These are phyloP conservation scores for Rhodomyrtus tomentosa DNA, from an alignment of 345 rosid genomes.

Conservation along the genomic window DNA sequence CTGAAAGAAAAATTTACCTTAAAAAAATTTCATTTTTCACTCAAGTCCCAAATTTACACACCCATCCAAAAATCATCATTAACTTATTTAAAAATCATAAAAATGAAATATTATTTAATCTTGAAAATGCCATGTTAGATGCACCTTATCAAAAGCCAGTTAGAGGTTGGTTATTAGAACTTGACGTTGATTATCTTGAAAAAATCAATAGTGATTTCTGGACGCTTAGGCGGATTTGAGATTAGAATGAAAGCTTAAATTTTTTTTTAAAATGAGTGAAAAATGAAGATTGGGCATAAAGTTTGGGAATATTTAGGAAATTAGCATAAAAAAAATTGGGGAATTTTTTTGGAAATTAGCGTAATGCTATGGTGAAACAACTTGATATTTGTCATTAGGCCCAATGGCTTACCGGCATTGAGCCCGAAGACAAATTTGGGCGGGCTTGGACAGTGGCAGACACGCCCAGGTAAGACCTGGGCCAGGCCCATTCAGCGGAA, in stretches of 20 bases:
- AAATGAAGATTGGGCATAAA: background rate
- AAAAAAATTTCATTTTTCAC: too few relatives aligned
- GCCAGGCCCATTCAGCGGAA: background rate
- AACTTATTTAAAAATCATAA: too few relatives aligned
- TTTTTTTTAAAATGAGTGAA: too few relatives aligned
- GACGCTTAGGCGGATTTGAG: background rate
- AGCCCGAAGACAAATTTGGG: background rate
- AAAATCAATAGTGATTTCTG: background rate
- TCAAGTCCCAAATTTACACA: too few relatives aligned
- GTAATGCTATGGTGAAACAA: background rate
- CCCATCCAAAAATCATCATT: too few relatives aligned
- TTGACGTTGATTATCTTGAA: too few relatives aligned
- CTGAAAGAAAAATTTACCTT: too few relatives aligned
- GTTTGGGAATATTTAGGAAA: background rate
- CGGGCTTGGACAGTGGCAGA: background rate
- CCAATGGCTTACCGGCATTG: background rate
- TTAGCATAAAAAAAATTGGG: background rate
- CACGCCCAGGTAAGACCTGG: background rate
- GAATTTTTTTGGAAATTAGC: background rate
- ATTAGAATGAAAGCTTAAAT: background rate
- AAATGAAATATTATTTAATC: too few relatives aligned
- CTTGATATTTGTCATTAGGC: background rate
- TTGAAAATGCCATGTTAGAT: too few relatives aligned
- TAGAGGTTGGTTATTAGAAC: too few relatives aligned
- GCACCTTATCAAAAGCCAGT: too few relatives aligned